Evolutionary conservation across 106 monocot genomes (phyloP), one percentile per base, ranked within the genome.

Genomic region (Platanthera zijinensis): DNA sequence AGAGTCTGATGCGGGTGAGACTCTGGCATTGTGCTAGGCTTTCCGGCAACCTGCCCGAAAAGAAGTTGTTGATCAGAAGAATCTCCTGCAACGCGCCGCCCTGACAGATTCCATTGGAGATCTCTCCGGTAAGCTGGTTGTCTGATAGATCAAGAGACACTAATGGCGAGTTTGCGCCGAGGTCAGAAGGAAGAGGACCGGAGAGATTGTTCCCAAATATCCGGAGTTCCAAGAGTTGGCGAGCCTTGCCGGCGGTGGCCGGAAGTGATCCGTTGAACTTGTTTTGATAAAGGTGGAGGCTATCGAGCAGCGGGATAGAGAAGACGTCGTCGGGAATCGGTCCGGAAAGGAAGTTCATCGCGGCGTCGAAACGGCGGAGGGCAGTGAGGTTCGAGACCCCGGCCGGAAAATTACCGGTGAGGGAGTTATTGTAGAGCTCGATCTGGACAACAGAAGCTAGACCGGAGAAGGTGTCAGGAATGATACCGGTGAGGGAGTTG

Each of bases 401-500:
- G 8, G 5, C 11, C 4, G 90, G 90, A 13, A 90, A 45, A 21
- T 39, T 4, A 19, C 90, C 90, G 39, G 80, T 51, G 78, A 89
- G 84, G 4, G 56, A 57, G 30, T 89, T 89, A n/a, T 53, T 73
- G 69, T 82, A 89, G 4, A 89, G 78, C 82, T 89, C 86, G 17
- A 89, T 82, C 76, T 86, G 86, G 14, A 73, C 69, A 30, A 50
- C 80, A 25, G 70, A 64, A 17, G 59, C 8, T 17, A 86, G 84
- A 46, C 28, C 45, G 22, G 77, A 7, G 9, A 89, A 15, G 4
- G 81, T 50, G 6, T 46, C 64, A 0, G 89, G 89, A 22, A 89
- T 80, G 19, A 52, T 8, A 5, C 89, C 86, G 2, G 74, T 45
- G 64, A 87, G 80, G 5, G 48, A 30, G 52, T 85, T 84, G 19